Base-by-base conservation (phyloP, 441 rosid genomes). In the Syzygium syzygioides region DNA sequence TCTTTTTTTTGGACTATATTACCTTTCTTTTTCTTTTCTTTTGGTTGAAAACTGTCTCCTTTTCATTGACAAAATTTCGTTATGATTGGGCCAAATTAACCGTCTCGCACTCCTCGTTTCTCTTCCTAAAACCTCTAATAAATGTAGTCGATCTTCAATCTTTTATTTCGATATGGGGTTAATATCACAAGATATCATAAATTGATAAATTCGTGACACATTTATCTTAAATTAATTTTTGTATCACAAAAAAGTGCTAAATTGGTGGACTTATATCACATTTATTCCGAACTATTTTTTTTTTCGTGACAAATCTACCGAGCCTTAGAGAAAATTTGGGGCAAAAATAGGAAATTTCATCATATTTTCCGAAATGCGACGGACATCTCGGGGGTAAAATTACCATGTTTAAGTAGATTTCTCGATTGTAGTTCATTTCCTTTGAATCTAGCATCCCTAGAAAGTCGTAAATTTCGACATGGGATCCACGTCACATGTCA, bases 291-390 rank as follows among this genome's bases (percentile, higher is more conserved):
- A 20, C 4, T 20, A 37, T 11, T 71, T 71, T 71, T 23, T 3
- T 1, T 11, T 4, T 3, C 0, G 0, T 6, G 14, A 71, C 0
- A 2, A 37, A 71, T 20, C 14, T 71, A 12, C 9, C 7, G 3
- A 64, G 8, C 15, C 15, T 14, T 7, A 30, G 5, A 18, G 20
- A 7, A 7, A 14, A n/a, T 17, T n/a, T 1, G 9, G 48, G 48
- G 48, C 9, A 45, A 45, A 45, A 45, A 45, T 7, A 7, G 11
- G 71, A 14, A n/a, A n/a, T 62, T 20, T 5, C 1, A 37, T 28
- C 3, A 18, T 0, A 0, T 71, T 23, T 71, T 37, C 20, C 15
- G 48, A 71, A 37, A 68, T 10, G 2, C 1, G 4, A 68, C 14
- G 64, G 7, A 26, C 3, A 4, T 59, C 7, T 28, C 6, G 2